Base-by-base conservation (phyloP, 2,329 filamentous ascomycete genomes). In the Alternaria tenuissima region DNA sequence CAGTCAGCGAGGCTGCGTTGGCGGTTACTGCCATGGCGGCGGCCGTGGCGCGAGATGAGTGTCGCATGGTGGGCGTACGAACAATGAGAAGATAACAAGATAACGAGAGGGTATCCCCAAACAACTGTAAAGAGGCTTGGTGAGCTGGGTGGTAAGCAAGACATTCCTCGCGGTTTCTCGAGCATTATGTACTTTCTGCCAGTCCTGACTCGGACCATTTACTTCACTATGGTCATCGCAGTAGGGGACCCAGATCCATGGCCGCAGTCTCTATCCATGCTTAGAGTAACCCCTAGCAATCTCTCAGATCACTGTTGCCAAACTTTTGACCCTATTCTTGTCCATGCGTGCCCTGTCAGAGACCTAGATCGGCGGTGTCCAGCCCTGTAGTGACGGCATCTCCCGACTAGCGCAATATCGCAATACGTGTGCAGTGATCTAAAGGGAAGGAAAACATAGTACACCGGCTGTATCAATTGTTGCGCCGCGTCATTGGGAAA, bases 41-140 rank as follows among this genome's bases (percentile, higher is more conserved):
- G 22, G 39, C 46, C 3, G 55, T 56, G 28, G 52, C 46, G 49
- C 44, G 43, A 14, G 46, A 59, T 5, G 51, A 65, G 39, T 47
- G 49, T 26, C 49, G 62, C 64, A 66, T 66, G 41, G 39, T 39
- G 4, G 14, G 47, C 9, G 22, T 24, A 42, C 26, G 20, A 52
- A 20, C 18, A 34, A 38, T 26, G 39, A 28, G 41, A 34, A 24
- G 9, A 8, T 11, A 42, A 26, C 7, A 48, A 32, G 0, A 8
- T 14, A 48, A 14, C 28, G 28, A 48, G 8, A 0, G 18, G 32
- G 18, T 14, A 34, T 16, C 18, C 18, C 18, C 8, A 2, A 20
- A 39, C 4, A 7, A 39, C 38, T 39, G 30, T 22, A 22, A 7
- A 34, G 28, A 48, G 24, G 44, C 7, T 16, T 14, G 18, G 20